phyloP scores from a whole-genome alignment of 371 early-diverging fungal genomes.

The Lichtheimia ramosa region DNA sequence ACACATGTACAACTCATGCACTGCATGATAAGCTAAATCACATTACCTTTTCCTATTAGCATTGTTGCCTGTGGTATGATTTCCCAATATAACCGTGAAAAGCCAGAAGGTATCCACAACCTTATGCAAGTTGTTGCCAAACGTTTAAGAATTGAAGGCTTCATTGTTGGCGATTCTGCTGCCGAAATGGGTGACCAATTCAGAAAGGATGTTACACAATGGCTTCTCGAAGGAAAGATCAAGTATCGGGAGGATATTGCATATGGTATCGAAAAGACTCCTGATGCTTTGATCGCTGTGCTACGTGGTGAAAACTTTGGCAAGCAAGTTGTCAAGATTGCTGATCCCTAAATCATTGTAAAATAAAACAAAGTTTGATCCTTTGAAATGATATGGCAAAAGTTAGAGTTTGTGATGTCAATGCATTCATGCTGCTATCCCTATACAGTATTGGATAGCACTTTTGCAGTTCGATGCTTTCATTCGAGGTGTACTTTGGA shows the following conservation, averaged over 20 bases:
- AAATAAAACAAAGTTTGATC: no score
- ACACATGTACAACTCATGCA: neutral
- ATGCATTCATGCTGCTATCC: no score
- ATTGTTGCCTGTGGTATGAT: slow-evolving; percentile 70
- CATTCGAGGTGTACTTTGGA: no score
- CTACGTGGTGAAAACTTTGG: slow-evolving; percentile 85
- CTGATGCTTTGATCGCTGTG: slow-evolving; percentile 73
- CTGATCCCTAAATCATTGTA: slow-evolving; percentile 40
- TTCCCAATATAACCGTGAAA: slow-evolving; percentile 62
- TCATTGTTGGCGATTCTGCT: slow-evolving; percentile 45
- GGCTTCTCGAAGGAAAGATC: slow-evolving; percentile 70
- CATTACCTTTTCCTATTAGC: slow-evolving; percentile 16
- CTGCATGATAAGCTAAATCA: neutral
- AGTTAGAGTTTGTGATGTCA: no score
- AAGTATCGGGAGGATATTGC: slow-evolving; percentile 63
- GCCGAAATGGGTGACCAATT: slow-evolving; percentile 53
- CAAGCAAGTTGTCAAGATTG: slow-evolving; percentile 79
- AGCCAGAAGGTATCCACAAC: slow-evolving; percentile 37
- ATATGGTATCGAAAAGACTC: slow-evolving; percentile 83
- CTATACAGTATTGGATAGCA: no score
- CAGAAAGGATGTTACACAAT: slow-evolving; percentile 56
- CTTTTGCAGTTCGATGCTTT: no score
- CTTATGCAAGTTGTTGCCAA: slow-evolving; percentile 37
- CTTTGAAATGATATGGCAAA: no score
- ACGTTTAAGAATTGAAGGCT: slow-evolving; percentile 64